phyloP scores from a whole-genome alignment of 202 grass and related monocot species.

The Zizania palustris region DNA sequence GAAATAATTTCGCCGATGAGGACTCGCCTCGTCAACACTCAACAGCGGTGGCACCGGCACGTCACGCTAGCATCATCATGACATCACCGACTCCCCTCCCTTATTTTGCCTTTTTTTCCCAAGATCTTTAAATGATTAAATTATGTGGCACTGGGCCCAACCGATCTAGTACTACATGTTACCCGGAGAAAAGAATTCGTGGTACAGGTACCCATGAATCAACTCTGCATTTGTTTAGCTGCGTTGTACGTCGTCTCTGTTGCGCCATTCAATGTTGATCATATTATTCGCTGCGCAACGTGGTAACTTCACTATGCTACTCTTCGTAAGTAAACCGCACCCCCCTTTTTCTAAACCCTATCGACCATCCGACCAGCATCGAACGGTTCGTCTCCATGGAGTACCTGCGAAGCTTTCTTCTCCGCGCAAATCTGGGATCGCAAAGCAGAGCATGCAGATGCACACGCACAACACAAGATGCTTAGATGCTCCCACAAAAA shows the following conservation, averaged over 20 bases:
- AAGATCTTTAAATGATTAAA: background rate
- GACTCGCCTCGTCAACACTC: background rate
- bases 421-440: conserved; percentile 29
- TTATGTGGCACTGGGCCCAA: conserved; percentile 1
- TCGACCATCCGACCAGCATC: background rate
- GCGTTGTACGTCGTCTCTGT: conserved; percentile 16
- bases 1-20: conserved; percentile 38
- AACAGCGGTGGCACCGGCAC: background rate
- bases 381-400: background rate
- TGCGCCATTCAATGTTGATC: conserved; percentile 36
- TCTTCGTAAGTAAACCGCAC: background rate
- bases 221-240: background rate
- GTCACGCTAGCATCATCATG: conserved; percentile 40
- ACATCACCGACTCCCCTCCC: background rate
- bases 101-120: conserved; percentile 1
- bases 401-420: background rate
- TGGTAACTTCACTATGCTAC: background rate
- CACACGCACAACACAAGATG: background rate
- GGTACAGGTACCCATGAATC: conserved; percentile 9
- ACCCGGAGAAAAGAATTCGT: conserved; percentile 23
- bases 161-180: conserved; percentile 36
- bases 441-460: background rate
- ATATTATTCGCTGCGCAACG: background rate
- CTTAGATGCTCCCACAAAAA: background rate
- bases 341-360: background rate